These are phyloP conservation scores for Cudoniella acicularis DNA, from an alignment of 495 filamentous ascomycete genomes.

Conservation along the genomic window DNA sequence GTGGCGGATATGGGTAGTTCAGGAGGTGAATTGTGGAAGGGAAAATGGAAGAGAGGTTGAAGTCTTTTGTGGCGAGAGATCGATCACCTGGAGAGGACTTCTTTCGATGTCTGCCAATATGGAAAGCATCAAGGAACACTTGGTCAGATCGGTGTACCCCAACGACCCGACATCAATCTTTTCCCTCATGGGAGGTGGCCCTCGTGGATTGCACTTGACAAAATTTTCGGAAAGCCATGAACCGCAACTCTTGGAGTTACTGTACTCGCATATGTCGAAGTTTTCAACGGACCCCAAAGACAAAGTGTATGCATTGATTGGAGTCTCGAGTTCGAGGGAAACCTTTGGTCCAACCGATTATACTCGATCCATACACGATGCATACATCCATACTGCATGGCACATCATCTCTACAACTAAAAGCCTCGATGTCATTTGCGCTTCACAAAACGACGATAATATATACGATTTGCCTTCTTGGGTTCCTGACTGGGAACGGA, in stretches of 20 bases:
- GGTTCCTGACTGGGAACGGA: conserved; percentile 23
- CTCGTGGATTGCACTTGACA: neutral
- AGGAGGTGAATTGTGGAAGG: conserved; percentile 20
- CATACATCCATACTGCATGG: conserved; percentile 18
- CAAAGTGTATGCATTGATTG: conserved; percentile 24
- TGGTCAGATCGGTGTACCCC: neutral
- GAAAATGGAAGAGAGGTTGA: neutral
- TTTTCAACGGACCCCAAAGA: conserved; percentile 22
- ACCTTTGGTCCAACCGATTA: conserved; percentile 20
- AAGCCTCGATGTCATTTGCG: conserved; percentile 23
- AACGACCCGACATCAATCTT: neutral
- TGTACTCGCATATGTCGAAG: conserved; percentile 23
- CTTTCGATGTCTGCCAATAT: neutral
- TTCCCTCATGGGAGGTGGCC: neutral
- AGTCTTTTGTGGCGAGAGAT: conserved; percentile 17
- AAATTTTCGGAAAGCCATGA: neutral
- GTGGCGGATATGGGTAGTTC: conserved; percentile 25
- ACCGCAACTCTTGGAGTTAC: conserved; percentile 18
- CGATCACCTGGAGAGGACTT: conserved; percentile 1
- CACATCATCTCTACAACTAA: conserved; percentile 17
- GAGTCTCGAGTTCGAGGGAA: conserved; percentile 13
- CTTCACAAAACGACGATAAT: conserved; percentile 13
- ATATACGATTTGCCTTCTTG: conserved; percentile 15
- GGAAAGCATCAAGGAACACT: neutral
- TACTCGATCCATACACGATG: conserved; percentile 1